Evolutionary conservation across 2,329 filamentous ascomycete genomes (phyloP), one percentile per base, ranked within the genome.

Genomic region (Hypoxylon sp.): DNA sequence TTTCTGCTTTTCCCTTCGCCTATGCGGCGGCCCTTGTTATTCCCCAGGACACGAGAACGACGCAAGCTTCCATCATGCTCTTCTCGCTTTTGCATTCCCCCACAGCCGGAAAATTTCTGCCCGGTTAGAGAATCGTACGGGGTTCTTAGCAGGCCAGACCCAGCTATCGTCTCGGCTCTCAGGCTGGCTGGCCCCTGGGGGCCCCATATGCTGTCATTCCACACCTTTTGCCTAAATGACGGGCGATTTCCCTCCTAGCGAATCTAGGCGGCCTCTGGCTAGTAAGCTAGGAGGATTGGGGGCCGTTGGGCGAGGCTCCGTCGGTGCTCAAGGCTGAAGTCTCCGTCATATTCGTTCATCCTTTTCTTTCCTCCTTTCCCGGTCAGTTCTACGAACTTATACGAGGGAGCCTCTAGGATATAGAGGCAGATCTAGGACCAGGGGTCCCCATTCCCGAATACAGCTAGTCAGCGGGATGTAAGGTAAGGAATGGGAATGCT

Each of bases 211-310:
- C 55, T 70, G 69, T 73, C 66, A 68, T 66, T 60, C 68, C 66
- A 62, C 62, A 70, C 67, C 51, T 74, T 73, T 74, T 75, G 73
- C 73, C 73, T 75, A 75, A 75, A 74, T 74, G 68, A 62, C 71
- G 66, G 60, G 62, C 56, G 55, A 72, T 69, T 69, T 70, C 54
- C 65, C 65, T 63, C 68, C 64, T 65, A 62, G 67, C 65, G 66
- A 69, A 64, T 65, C 69, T 71, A 69, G 67, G 62, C 64, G 48
- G 32, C 54, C 60, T 58, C 63, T 71, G 37, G 60, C 48, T 37
- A 27, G 52, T 46, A 44, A 32, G 35, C 55, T 35, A 60, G 42
- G 32, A 48, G 48, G 32, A 31, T 51, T 11, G 47, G 54, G 31
- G 50, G 47, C 60, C 58, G 47, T 39, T 65, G 48, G 53, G 59